Base-by-base conservation (phyloP, 2,329 filamentous ascomycete species). In the Rhinocladiella similis region DNA sequence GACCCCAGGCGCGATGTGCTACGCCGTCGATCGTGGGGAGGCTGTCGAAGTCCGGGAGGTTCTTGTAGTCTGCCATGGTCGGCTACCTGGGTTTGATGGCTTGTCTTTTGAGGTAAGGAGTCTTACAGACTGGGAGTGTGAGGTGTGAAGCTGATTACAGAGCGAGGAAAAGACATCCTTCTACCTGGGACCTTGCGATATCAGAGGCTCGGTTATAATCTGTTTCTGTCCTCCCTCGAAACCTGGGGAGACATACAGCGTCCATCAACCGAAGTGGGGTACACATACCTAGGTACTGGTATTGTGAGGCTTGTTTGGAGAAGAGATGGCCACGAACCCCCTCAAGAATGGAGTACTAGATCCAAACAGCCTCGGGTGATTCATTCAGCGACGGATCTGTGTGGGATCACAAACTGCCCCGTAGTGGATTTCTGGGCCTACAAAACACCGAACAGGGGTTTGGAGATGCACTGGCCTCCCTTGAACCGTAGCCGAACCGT, bases 1-100 rank as follows among this genome's bases (percentile, higher is more conserved):
- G 72, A 0, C 80, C 80, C 82, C 82, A 84, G 6, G 82, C 79
- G 53, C 83, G 83, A 27, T 65, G 63, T 1, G 64, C 63, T 54
- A 63, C 61, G 10, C 80, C 81, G 47, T 77, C 74, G 52, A 76
- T 74, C 1, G 82, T 71, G 1, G 80, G 80, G 0, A 83, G 75
- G 3, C 73, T 70, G 46, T 65, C 61, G 54, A 66, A 66, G 63
- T 77, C 72, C 0, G 79, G 79, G 12, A 80, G 57, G 46, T 65
- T 66, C 51, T 48, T 39, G 47, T 62, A 65, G 54, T 65, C 63
- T 12, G 56, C 42, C 59, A 61, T 61, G 46, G 18, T 50, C 36
- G n/a, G 33, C 14, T 16, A 19, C 6, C 2, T 33, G 6, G 29
- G 22, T 25, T 25, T 25, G 4, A 7, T 25, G 4, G 22, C 22